Evolutionary conservation across 1,284 basidiomycete genomes (phyloP), one percentile per base, ranked within the genome.

Genomic region (Cryptococcus sp.): DNA sequence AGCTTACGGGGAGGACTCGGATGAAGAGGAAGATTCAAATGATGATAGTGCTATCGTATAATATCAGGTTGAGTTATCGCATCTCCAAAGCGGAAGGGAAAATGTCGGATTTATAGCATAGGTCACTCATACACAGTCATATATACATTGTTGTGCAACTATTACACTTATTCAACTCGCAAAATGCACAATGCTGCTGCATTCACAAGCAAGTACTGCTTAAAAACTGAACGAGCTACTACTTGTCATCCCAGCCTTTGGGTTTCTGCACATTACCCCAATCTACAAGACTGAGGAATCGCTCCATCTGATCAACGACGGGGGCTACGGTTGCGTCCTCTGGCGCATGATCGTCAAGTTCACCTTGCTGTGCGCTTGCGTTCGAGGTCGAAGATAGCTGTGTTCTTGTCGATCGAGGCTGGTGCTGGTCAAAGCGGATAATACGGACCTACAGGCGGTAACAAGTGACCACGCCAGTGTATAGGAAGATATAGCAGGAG

Each of bases 191-290:
- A 2, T 34, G 29, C 29, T 34, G 29, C 29, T 34, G 29, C 29
- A 34, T 34, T 34, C 29, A 34, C 29, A 34, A 34, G 29, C 29
- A 34, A 2, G 13, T 34, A 34, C 29, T 34, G 8, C 8, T 13
- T 34, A 13, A 13, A 34, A 10, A 34, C 29, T 34, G 13, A 10
- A 34, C n/a, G n/a, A n/a, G n/a, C n/a, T n/a, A 40, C 38, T 40
- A 15, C 41, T 44, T 44, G 41, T 61, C 58, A 45, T 63, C 61
- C 69, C 69, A 71, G 37, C 63, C 69, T 5, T 26, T 23, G 11
- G 69, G 69, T 50, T 63, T 65, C 29, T 58, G 53, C 2, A 69
- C 59, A 40, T 64, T 58, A 1, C 66, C 67, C 69, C 69, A 71
- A 53, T 69, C 66, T 13, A 71, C 64, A 48, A 71, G 22, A n/a